Evolutionary conservation across 495 filamentous ascomycete genomes (phyloP), one percentile per base, ranked within the genome.

Genomic region (Pyrenopolyporus hunteri): DNA sequence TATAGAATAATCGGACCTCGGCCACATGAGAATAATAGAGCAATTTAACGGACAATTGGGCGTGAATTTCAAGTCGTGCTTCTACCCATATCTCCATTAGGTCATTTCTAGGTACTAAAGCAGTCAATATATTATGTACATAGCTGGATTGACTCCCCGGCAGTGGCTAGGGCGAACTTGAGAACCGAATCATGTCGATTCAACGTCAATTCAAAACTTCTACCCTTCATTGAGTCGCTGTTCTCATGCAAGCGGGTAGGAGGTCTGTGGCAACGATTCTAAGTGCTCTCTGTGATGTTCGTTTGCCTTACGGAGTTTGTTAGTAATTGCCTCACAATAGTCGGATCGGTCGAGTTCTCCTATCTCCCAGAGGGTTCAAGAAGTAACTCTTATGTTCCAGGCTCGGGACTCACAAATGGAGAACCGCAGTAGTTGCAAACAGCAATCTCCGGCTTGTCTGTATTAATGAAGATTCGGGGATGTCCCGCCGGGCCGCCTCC

Each of bases 391-490:
- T n/a, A 6, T 14, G 11, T 2, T 20, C n/a, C 17, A 25, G 31
- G 23, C 17, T n/a, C 6, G 17, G 14, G 32, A 85, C 93, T 71
- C 81, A 97, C 94, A 71, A 87, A 98, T 63, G 95, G 94, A 64
- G 93, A 70, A n/a, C 94, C 94, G 72, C 94, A 98, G 78, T 98
- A 98, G 57, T 80, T 86, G 80, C 94, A 98, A 69, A 81, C 81
- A 69, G 82, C 84, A 70, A 98, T 96, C 79, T 97, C 85, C 54
- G 94, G 88, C 83, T 97, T 97, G 78, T 98, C 94, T 63, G 90
- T 87, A 76, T 98, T 98, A 83, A 98, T 98, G 74, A 89, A 98
- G 74, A 98, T 88, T 70, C 83, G 83, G 32, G 94, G 94, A 76
- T 98, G 94, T 20, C 94, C 94, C 29, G 90, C 78, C 46, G 93